phyloP scores from a whole-genome alignment of 2,329 filamentous ascomycete species.

The Colletotrichum gigasporum region DNA sequence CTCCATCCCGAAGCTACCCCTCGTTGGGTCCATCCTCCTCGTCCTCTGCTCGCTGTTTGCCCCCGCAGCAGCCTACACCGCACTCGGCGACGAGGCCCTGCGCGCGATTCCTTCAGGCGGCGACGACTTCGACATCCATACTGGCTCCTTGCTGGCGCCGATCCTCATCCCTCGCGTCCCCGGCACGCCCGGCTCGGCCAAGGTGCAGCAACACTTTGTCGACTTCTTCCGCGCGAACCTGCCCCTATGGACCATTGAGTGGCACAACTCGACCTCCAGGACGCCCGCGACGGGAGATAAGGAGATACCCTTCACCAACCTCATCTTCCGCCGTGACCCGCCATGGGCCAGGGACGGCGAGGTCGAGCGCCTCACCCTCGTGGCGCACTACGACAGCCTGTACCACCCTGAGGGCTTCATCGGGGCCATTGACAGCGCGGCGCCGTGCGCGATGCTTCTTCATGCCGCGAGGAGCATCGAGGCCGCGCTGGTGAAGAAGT shows the following conservation, averaged over 20 bases:
- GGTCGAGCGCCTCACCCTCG: constrained; percentile 82
- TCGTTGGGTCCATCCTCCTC: constrained; percentile 31
- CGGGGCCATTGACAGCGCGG: constrained; percentile 92
- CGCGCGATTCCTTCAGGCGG: constrained; percentile 76
- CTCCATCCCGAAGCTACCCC: constrained; percentile 27
- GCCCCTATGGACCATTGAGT: constrained; percentile 80
- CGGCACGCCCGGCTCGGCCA: constrained; percentile 78
- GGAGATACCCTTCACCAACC: constrained; percentile 84
- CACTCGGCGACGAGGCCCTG: constrained; percentile 80
- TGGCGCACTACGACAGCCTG: constrained; percentile 94
- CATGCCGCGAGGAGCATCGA: constrained; percentile 86
- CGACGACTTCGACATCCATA: constrained; percentile 80
- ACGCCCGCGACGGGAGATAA: constrained; percentile 79
- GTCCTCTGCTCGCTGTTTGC: constrained; percentile 35
- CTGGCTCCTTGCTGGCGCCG: constrained; percentile 81
- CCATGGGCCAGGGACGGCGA: constrained; percentile 81
- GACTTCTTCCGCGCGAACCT: constrained; percentile 81
- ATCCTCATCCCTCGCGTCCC: constrained; percentile 90
- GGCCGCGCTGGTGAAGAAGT: constrained; percentile 80
- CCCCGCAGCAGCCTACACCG: constrained; percentile 50
- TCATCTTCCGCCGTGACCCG: constrained; percentile 88
- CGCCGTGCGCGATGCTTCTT: constrained; percentile 93
- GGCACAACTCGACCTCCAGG: constrained; percentile 89
- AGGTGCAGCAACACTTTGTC: constrained; percentile 83
- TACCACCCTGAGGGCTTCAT: constrained; percentile 85